Conservation (phyloP, 495 filamentous ascomycete genomes). For the Trichoderma parareesei region DNA sequence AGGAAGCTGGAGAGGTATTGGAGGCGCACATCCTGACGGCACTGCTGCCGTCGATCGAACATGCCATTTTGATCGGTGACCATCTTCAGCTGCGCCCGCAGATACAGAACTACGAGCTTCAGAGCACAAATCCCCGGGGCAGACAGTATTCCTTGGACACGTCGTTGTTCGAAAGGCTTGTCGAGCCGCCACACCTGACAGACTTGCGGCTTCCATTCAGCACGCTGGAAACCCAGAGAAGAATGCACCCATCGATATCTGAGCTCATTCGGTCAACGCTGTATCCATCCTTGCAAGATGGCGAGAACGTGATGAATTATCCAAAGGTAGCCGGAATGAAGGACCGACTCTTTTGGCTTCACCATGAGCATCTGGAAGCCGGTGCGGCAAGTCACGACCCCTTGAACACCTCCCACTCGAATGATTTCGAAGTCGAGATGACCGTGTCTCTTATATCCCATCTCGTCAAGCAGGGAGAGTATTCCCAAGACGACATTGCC, state of each 20-base stretch:
- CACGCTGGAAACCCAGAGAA: slow-evolving; percentile 56
- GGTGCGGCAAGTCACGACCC: slow-evolving; percentile 31
- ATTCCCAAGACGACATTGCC: slow-evolving; percentile 60
- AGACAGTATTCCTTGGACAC: slow-evolving; percentile 53
- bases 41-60: slow-evolving; percentile 61
- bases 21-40: slow-evolving; percentile 63
- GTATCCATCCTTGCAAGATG: slow-evolving; percentile 59
- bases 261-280: slow-evolving; percentile 52
- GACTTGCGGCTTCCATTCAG: slow-evolving; percentile 43
- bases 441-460: slow-evolving; percentile 58
- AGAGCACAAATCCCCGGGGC: slow-evolving; percentile 48
- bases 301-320: slow-evolving; percentile 39
- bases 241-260: slow-evolving; percentile 71
- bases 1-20: slow-evolving; percentile 73
- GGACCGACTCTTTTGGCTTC: slow-evolving; percentile 63
- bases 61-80: slow-evolving; percentile 70
- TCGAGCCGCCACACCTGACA: slow-evolving; percentile 30
- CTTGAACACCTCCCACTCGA: slow-evolving; percentile 52
- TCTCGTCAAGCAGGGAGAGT: slow-evolving; percentile 61
- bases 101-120: slow-evolving; percentile 56
- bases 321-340: slow-evolving; percentile 59
- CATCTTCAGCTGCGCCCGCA: slow-evolving; percentile 66
- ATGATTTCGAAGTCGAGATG: slow-evolving; percentile 62
- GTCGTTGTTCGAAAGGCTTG: slow-evolving; percentile 63
- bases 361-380: slow-evolving; percentile 54